Evolutionary conservation across 257 asterid genomes (phyloP).

Genomic region (Knoxia roxburghii): DNA sequence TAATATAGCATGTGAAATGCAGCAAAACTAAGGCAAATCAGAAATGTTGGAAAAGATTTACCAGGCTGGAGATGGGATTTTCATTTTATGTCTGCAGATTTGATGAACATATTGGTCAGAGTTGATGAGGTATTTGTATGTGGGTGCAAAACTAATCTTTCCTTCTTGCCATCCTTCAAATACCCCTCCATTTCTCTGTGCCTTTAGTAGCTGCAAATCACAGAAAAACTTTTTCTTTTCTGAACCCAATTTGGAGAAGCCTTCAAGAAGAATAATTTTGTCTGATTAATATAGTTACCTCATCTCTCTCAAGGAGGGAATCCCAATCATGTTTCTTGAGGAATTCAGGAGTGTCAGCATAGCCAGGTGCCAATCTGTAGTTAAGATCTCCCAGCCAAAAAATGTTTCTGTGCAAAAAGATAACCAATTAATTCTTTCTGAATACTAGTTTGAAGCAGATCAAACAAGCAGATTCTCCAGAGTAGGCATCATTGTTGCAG

Average conservation of each 20-base stretch:
- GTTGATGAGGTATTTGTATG: slow-evolving; percentile 8
- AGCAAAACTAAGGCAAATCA: no score
- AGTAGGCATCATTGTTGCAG: neutral
- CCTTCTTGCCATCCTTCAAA: slow-evolving; percentile 9
- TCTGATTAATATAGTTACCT: no score
- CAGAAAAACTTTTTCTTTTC: no score
- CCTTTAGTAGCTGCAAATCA: neutral
- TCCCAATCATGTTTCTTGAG: slow-evolving; percentile 5
- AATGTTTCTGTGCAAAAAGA: neutral
- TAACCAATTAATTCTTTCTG: no score
- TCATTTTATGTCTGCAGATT: neutral
- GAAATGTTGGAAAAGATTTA: neutral
- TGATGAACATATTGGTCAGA: slow-evolving; percentile 4
- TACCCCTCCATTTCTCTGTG: neutral
- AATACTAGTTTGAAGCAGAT: neutral
- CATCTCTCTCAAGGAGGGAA: slow-evolving; percentile 6
- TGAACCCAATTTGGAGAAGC: no score
- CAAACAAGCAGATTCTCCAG: neutral
- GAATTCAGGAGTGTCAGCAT: neutral
- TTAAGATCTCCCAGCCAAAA: slow-evolving; percentile 8
- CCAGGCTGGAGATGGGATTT: slow-evolving; percentile 6
- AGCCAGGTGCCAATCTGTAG: slow-evolving; percentile 2
- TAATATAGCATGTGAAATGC: no score
- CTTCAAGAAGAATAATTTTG: no score
- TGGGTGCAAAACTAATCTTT: slow-evolving; percentile 2